These are phyloP conservation scores for Kodamaea leandrae DNA, from an alignment of 805 yeast species.

Conservation along the genomic window DNA sequence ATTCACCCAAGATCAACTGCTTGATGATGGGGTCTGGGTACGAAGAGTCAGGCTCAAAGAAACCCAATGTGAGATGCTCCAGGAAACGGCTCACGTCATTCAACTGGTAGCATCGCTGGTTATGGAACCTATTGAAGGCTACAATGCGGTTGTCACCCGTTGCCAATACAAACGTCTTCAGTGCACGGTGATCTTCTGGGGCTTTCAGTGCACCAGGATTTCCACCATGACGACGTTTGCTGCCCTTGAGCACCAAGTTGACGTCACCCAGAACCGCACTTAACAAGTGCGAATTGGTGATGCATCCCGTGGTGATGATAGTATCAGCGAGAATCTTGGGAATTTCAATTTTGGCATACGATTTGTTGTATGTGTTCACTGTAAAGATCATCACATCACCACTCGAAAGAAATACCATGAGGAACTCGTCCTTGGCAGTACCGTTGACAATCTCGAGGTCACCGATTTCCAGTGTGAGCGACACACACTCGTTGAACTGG, in stretches of 20 bases:
- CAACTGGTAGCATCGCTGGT: constrained; percentile 53
- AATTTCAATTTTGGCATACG: constrained; percentile 33
- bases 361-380: constrained; percentile 38
- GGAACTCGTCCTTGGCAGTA: constrained; percentile 57
- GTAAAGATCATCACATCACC: constrained; percentile 65
- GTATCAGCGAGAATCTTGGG: constrained; percentile 43
- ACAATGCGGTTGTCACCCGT: constrained; percentile 77
- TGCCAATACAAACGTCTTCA: constrained; percentile 56
- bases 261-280: constrained; percentile 37
- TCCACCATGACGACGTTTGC: constrained; percentile 28
- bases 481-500: constrained; percentile 52
- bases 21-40: constrained; percentile 74
- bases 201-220: constrained; percentile 15
- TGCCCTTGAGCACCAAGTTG: constrained; percentile 28
- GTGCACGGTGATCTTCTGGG: constrained; percentile 19
- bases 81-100: constrained; percentile 48
- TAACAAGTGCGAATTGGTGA: constrained; percentile 50
- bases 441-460: constrained; percentile 66
- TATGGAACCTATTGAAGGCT: constrained; percentile 55
- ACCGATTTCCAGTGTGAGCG: constrained; percentile 39
- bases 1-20: constrained; percentile 57
- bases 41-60: constrained; percentile 49
- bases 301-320: constrained; percentile 69
- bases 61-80: constrained; percentile 40
- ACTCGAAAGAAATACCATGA: constrained; percentile 60